Conservation (phyloP, 208 protist genomes). For the Blastocrithidia nonstop region DNA sequence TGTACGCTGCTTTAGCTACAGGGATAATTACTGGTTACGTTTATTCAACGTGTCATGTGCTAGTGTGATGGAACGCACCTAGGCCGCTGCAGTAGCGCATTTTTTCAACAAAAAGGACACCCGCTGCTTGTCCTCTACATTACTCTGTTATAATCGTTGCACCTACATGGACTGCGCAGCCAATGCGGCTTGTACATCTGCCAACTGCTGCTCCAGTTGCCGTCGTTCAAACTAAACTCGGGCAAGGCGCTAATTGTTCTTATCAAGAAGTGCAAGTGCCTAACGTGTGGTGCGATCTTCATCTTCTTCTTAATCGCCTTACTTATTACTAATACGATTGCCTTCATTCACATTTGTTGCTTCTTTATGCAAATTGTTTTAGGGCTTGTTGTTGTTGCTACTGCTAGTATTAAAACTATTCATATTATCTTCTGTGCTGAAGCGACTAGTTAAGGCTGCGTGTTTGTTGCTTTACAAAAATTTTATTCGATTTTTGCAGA, state of each 20-base stretch:
- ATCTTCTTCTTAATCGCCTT: neutral
- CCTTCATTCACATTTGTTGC: neutral
- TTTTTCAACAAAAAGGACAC: conserved; percentile 64
- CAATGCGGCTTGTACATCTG: conserved; percentile 22
- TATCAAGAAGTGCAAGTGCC: conserved; percentile 32
- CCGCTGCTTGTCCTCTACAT: conserved; percentile 65
- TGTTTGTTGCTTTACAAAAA: no score
- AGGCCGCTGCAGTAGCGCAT: conserved; percentile 31
- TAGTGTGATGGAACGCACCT: conserved; percentile 15
- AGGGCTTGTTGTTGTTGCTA: no score
- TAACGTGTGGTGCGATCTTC: conserved; percentile 18
- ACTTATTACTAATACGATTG: conserved; percentile 1
- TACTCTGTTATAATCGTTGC: conserved; percentile 15
- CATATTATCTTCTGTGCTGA: neutral
- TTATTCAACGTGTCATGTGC: conserved; percentile 27
- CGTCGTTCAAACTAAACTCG: conserved; percentile 46
- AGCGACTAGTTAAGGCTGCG: conserved; percentile 13
- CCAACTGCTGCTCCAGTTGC: conserved; percentile 25
- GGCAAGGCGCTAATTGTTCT: conserved; percentile 35
- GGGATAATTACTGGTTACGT: conserved; percentile 20
- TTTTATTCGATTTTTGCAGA: conserved; percentile 17
- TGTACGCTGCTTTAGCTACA: conserved; percentile 30
- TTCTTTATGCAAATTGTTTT: no score
- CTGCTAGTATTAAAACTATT: neutral
- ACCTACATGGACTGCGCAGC: conserved; percentile 23